A percentile compares a stretch with the other conserved stretches of the same genome.
phyloP scores from a whole-genome alignment of 176 grass and related monocot species.

The Aegilops speltoides region DNA sequence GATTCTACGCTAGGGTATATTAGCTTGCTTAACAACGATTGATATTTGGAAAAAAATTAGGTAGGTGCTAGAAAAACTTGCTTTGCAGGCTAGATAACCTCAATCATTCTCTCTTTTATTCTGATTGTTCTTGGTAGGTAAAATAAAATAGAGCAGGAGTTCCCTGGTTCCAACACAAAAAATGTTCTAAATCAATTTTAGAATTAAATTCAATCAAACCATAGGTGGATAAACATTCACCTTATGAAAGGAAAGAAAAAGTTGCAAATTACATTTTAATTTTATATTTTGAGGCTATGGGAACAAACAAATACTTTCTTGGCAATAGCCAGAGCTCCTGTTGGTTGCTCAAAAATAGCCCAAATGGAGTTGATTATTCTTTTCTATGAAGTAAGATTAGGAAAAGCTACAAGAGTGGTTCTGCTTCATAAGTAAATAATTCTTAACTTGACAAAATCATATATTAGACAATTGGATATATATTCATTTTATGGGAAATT shows the following conservation, averaged over 20 bases:
- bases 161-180: background rate
- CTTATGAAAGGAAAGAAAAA: background rate
- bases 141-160: background rate
- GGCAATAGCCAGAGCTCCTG: background rate
- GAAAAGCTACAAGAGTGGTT: background rate
- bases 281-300: background rate
- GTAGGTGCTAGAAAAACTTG: background rate
- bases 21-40: background rate
- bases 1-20: background rate
- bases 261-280: background rate
- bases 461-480: background rate
- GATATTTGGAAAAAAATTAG: background rate
- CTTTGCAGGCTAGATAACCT: background rate
- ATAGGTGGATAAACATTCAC: background rate
- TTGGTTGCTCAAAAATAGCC: background rate
- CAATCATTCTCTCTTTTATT: background rate
- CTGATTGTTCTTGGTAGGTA: background rate
- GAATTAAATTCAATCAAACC: background rate
- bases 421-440: background rate
- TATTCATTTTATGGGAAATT: background rate
- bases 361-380: background rate
- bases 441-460: background rate
- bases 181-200: background rate
- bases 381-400: background rate
- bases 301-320: background rate